A percentile compares a stretch with the other conserved stretches of the same genome.
Conservation (phyloP, 2,329 filamentous ascomycete species). For the Cladosporium sp. region DNA sequence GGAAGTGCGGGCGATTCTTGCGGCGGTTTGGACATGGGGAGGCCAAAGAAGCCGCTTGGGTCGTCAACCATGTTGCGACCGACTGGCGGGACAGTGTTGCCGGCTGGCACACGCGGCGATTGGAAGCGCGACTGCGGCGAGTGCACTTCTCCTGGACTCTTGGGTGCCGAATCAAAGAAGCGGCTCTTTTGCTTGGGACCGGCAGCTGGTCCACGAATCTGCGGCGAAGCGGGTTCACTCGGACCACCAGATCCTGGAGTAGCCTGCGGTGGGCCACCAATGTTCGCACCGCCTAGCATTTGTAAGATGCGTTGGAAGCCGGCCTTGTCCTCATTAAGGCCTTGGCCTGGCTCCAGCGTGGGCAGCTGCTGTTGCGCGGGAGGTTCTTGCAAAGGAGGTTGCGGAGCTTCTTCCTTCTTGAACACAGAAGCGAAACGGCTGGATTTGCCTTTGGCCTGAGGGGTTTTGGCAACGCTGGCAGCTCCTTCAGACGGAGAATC, state of each 20-base stretch:
- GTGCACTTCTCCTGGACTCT: slow-evolving; percentile 22
- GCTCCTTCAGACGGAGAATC: slow-evolving; percentile 36
- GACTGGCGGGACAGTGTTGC: slow-evolving; percentile 3
- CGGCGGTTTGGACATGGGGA: slow-evolving; percentile 1
- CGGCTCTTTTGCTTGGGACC: slow-evolving; percentile 28
- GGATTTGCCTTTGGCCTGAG: slow-evolving; percentile 59
- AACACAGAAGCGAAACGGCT: slow-evolving; percentile 82
- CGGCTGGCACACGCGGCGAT: slow-evolving; percentile 19
- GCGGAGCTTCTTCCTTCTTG: slow-evolving; percentile 31
- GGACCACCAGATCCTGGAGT: neutral
- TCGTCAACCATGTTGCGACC: slow-evolving; percentile 14
- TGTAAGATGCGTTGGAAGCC: slow-evolving; percentile 69
- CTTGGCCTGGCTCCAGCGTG: slow-evolving; percentile 11
- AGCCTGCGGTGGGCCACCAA: slow-evolving; percentile 21
- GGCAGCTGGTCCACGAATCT: slow-evolving; percentile 22
- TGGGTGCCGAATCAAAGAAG: slow-evolving; percentile 26
- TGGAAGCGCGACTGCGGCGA: slow-evolving; percentile 18
- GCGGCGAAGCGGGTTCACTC: slow-evolving; percentile 15
- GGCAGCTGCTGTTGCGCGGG: slow-evolving; percentile 19
- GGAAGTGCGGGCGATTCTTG: slow-evolving; percentile 4
- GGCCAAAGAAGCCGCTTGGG: slow-evolving; percentile 12
- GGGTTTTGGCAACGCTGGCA: slow-evolving; percentile 32
- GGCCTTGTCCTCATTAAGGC: slow-evolving; percentile 62
- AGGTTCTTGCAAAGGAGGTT: slow-evolving; percentile 8
- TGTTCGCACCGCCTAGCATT: slow-evolving; percentile 63